phyloP scores from a whole-genome alignment of 306 rosid genomes.

The Carpinus viminea region DNA sequence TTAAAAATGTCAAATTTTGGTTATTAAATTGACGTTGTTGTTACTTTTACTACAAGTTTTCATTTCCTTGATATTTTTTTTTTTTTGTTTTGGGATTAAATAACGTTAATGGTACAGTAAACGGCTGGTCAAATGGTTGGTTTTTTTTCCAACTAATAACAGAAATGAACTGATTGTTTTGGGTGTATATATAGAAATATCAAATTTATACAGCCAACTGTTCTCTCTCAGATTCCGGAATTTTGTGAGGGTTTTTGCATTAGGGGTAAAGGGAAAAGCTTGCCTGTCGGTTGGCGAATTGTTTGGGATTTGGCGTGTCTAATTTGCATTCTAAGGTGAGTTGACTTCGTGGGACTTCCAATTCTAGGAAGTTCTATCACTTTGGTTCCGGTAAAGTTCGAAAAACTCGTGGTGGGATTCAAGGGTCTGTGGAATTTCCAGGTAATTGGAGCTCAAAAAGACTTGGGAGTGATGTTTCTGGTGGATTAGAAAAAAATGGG shows the following conservation, averaged over 20 bases:
- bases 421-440: neutral
- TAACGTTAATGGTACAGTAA: constrained; percentile 1
- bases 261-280: neutral
- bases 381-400: neutral
- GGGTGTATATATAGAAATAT: neutral
- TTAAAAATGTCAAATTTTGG: neutral
- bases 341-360: neutral
- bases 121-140: constrained; percentile 21
- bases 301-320: neutral
- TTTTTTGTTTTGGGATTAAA: neutral
- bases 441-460: neutral
- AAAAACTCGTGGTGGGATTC: neutral
- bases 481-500: neutral
- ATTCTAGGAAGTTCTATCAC: neutral
- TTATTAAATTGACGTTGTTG: constrained; percentile 15
- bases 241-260: neutral
- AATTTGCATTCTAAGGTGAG: neutral
- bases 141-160: constrained; percentile 26
- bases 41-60: constrained; percentile 51
- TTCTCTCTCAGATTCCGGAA: constrained; percentile 17
- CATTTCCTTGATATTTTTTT: too few relatives aligned
- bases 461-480: neutral
- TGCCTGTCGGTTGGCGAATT: neutral
- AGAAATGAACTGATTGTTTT: constrained; percentile 19
- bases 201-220: constrained; percentile 1